Base-by-base conservation (phyloP, 768 basidiomycete species). In the Hysterangium stoloniferum region DNA sequence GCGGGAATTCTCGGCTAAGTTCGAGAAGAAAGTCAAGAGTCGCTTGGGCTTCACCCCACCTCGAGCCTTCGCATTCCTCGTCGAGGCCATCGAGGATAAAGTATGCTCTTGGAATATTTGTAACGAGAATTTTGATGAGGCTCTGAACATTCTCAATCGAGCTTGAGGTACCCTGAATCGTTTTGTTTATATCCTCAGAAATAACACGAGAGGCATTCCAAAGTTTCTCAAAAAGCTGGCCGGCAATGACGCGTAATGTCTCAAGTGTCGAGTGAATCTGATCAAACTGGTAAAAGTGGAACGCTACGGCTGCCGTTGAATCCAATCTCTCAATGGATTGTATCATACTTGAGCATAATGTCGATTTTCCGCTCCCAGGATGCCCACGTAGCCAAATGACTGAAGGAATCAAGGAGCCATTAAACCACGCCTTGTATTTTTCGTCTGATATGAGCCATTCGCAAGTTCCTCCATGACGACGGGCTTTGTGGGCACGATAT, bases 1-100 rank as follows among this genome's bases (percentile, higher is more conserved):
- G 52, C 6, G 57, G 57, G 33, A 28, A 47, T 2, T 48, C 52
- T 8, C 50, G 31, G 27, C 51, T 45, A 5, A 64, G 52, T 13
- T 33, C 11, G 19, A 53, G 31, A 4, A 63, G 40, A 37, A 61
- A 57, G 5, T 49, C 37, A 9, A 63, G 52, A 5, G 54, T 47
- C 1, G 52, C 25, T 6, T 25, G 34, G 1, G 56, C 55, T 28
- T 61, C 62, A 8, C 29, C 31, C 58, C 59, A 62, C 17, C 56
- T 52, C 20, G n/a, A 22, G 35, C 28, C 11, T 25, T 20, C 12
- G 2, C 48, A 48, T 17, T 59, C 62, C 43, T 65, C 61, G 47
- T 65, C 64, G 22, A 65, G 57, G 22, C 62, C 64, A 25, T 65
- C 64, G 6, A 65, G 15, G 31, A 64, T 45, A 51, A 65, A 61